phyloP scores from a whole-genome alignment of 2,329 filamentous ascomycete genomes.

The Phoma sp. region DNA sequence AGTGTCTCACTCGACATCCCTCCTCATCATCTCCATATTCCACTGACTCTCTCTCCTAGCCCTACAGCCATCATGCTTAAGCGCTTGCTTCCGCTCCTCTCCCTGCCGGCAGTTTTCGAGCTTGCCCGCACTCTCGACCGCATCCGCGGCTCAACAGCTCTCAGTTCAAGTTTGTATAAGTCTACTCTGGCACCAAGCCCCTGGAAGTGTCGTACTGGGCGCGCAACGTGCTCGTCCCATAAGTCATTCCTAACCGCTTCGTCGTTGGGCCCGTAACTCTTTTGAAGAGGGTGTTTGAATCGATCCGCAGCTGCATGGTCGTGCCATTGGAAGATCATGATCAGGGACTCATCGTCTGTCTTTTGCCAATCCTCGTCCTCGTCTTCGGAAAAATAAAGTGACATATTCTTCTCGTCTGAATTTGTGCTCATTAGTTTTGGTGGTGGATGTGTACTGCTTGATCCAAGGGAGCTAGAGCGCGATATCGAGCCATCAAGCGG shows the following conservation, averaged over 20 bases:
- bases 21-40: slow-evolving; percentile 27
- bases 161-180: slow-evolving; percentile 33
- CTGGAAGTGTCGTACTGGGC: slow-evolving; percentile 34
- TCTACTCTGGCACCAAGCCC: slow-evolving; percentile 32
- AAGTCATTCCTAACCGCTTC: slow-evolving; percentile 28
- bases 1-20: not conserved
- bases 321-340: slow-evolving; percentile 43
- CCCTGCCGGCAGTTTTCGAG: slow-evolving; percentile 14
- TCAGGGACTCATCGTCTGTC: slow-evolving; percentile 30
- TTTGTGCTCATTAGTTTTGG: slow-evolving; percentile 19
- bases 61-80: slow-evolving; percentile 34
- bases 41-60: slow-evolving; percentile 34
- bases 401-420: slow-evolving; percentile 37
- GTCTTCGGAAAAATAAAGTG: slow-evolving; percentile 25
- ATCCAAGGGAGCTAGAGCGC: slow-evolving; percentile 5
- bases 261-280: slow-evolving; percentile 34
- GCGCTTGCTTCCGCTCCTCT: slow-evolving; percentile 32
- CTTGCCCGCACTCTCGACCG: slow-evolving; percentile 8
- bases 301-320: slow-evolving; percentile 33
- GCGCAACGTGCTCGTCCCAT: slow-evolving; percentile 36
- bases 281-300: slow-evolving; percentile 38
- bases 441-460: slow-evolving; percentile 5
- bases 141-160: slow-evolving; percentile 34
- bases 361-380: slow-evolving; percentile 13
- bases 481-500: slow-evolving; percentile 9